Conservation (phyloP, 352 stramenopile species). For the Phytophthora ohioensis region DNA sequence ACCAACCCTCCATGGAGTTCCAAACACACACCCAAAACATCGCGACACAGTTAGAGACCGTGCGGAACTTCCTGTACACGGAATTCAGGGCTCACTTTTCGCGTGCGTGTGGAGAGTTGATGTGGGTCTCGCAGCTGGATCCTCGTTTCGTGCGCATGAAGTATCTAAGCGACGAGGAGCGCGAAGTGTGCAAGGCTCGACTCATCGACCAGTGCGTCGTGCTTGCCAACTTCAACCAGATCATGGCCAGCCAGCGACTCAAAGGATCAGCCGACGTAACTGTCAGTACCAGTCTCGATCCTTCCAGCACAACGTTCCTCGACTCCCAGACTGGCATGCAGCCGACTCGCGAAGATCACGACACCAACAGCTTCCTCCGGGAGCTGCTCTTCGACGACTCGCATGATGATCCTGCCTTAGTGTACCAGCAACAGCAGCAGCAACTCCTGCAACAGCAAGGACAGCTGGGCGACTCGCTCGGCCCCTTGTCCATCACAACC, state of each 20-base stretch:
- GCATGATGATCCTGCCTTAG: conserved; percentile 44
- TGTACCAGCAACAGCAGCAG: conserved; percentile 46
- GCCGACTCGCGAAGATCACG: conserved; percentile 50
- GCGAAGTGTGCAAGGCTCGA: conserved; percentile 47
- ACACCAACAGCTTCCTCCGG: conserved; percentile 57
- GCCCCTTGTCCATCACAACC: conserved; percentile 11
- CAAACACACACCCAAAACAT: conserved; percentile 38
- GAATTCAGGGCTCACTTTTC: conserved; percentile 52
- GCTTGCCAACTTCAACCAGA: conserved; percentile 50
- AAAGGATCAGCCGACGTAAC: conserved; percentile 24
- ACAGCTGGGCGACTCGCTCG: conserved; percentile 26
- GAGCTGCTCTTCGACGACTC: conserved; percentile 59
- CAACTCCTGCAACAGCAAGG: conserved; percentile 39
- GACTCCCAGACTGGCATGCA: conserved; percentile 44
- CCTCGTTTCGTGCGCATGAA: conserved; percentile 62
- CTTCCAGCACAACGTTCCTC: conserved; percentile 42
- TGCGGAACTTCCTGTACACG: conserved; percentile 47
- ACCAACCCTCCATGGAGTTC: conserved; percentile 21
- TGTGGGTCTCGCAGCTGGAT: conserved; percentile 63
- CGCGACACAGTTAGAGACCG: conserved; percentile 40
- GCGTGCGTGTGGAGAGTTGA: conserved; percentile 45
- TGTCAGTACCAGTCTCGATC: conserved; percentile 26
- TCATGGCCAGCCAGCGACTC: conserved; percentile 45
- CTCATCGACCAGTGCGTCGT: conserved; percentile 53
- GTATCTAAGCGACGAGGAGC: conserved; percentile 54